These are phyloP conservation scores for Bocquillonia castaneifolia DNA, from an alignment of 441 rosid genomes.

Conservation along the genomic window DNA sequence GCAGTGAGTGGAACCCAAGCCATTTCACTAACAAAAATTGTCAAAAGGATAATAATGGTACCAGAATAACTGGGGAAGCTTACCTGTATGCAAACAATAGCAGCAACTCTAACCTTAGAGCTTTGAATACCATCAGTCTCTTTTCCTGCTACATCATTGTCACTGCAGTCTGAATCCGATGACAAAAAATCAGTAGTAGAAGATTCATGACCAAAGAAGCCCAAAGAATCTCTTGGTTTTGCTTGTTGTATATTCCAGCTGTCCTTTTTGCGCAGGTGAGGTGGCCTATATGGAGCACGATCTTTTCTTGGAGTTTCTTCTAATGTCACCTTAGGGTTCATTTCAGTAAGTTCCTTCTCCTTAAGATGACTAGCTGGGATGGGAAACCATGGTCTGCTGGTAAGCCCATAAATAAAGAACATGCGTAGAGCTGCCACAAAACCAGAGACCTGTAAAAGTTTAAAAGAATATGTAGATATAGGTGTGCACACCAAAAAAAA, in stretches of 20 bases:
- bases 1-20: neutral
- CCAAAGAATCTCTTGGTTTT: conserved; percentile 34
- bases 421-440: conserved; percentile 66
- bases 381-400: conserved; percentile 33
- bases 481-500: neutral
- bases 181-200: conserved; percentile 40
- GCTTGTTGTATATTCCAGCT: conserved; percentile 34
- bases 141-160: conserved; percentile 59
- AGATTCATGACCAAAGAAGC: conserved; percentile 45
- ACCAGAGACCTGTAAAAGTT: conserved; percentile 57
- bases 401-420: conserved; percentile 73
- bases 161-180: conserved; percentile 92
- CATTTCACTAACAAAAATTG: neutral
- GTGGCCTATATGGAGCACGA: conserved; percentile 72
- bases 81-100: conserved; percentile 81
- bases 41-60: neutral
- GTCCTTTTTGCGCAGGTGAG: conserved; percentile 78
- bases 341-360: conserved; percentile 37
- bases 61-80: conserved; percentile 8
- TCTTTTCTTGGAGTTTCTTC: conserved; percentile 37
- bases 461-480: neutral
- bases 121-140: conserved; percentile 43
- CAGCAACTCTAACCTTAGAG: conserved; percentile 81
- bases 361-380: conserved; percentile 31
- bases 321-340: conserved; percentile 32